Evolutionary conservation across 2,329 filamentous ascomycete genomes (phyloP), one percentile per base, ranked within the genome.

Genomic region (Fusarium sp.): DNA sequence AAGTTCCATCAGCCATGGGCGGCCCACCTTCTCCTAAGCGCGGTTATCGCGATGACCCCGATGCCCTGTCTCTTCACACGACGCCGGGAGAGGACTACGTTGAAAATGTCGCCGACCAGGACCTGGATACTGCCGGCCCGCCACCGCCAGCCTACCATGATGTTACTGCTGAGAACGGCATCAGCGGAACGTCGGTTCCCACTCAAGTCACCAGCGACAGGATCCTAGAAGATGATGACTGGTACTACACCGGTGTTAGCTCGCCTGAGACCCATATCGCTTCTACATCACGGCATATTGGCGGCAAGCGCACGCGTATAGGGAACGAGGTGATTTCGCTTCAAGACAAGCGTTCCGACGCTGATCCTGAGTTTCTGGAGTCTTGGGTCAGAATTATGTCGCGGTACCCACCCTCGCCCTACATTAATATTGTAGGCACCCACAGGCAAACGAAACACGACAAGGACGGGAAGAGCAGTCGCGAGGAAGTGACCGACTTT

Each of bases 41-140:
- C 45, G 51, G 54, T 15, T 68, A 54, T 17, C 44, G 39, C 31
- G 70, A 72, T 19, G 70, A 72, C 11, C 67, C 70, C 3, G 70
- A 72, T 36, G 70, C 70, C 14, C 19, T 72, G 24, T 72, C 70
- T 13, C 14, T 72, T 14, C 70, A 69, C 26, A 72, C 70, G 19
- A 69, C 70, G 6, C 15, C 26, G 2, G 69, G 60, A 24, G 58
- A 71, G 22, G n/a, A 53, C 1, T 73, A 57, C 49, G 55, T 46
- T 24, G 57, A 69, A 14, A 50, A 54, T 8, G 8, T 5, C 22
- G 42, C 36, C 39, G 64, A 66, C 5, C 45, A 70, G 28, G 39
- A 36, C 22, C 39, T 36, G 15, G 57, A 65, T 19, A 3, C 17
- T 2, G 60, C 26, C 8, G 51, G 13, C 2, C 26, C 40, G 0